A percentile compares a stretch with the other conserved stretches of the same genome.
Conservation (phyloP, 2,329 filamentous ascomycete species). For the Byssoonygena ceratinophila region DNA sequence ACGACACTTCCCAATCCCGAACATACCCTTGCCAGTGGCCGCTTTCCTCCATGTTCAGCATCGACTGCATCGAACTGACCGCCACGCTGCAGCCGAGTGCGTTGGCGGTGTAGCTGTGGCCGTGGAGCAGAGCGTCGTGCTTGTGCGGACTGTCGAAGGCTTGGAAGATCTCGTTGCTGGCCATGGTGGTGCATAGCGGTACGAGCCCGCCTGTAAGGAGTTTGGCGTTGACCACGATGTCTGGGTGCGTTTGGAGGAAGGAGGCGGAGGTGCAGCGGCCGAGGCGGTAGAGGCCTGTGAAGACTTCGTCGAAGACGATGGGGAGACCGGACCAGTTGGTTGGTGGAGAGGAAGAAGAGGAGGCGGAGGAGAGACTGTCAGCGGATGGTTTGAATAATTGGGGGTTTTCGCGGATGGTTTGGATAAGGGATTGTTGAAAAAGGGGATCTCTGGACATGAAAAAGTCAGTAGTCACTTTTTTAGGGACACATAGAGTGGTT, state of each 20-base stretch:
- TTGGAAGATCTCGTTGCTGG: constrained; percentile 61
- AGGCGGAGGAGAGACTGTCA: constrained; percentile 12
- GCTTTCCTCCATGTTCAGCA: constrained; percentile 48
- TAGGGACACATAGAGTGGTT: no score
- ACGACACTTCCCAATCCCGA: constrained; percentile 39
- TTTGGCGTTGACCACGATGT: constrained; percentile 74
- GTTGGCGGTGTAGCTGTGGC: constrained; percentile 80
- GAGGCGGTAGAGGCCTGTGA: constrained; percentile 74
- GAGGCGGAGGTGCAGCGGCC: constrained; percentile 60
- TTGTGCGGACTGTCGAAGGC: constrained; percentile 64
- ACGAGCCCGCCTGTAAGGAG: constrained; percentile 70
- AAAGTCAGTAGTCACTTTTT: no score
- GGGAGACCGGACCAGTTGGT: constrained; percentile 61
- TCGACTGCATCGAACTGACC: constrained; percentile 51
- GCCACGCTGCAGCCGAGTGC: constrained; percentile 71
- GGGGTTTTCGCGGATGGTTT: constrained; percentile 52
- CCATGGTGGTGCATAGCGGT: constrained; percentile 64
- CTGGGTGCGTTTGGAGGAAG: constrained; percentile 57
- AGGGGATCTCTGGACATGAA: constrained; percentile 71
- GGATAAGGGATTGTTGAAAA: constrained; percentile 62
- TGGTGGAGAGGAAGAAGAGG: constrained; percentile 14
- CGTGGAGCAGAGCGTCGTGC: constrained; percentile 67
- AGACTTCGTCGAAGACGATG: constrained; percentile 75
- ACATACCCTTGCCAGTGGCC: constrained; percentile 50
- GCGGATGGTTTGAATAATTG: constrained; percentile 41